A percentile compares a stretch with the other conserved stretches of the same genome.
These are phyloP conservation scores for Annona squamosa DNA, from an alignment of 164 flowering plant species.

Conservation along the genomic window DNA sequence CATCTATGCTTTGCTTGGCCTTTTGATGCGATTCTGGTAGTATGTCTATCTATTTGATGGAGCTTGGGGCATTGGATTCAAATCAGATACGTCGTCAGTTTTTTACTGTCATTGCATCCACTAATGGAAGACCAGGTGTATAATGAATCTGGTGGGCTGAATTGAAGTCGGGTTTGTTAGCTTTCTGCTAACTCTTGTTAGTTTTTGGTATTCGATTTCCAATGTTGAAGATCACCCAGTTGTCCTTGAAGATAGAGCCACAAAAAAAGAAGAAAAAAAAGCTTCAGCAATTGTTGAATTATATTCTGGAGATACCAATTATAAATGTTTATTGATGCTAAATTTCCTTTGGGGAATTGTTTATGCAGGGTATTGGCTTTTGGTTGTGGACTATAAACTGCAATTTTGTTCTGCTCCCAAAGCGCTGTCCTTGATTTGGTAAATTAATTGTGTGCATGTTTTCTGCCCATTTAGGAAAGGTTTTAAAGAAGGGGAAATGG, in stretches of 20 bases:
- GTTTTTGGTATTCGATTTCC: not conserved
- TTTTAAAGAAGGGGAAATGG: conserved; percentile 13
- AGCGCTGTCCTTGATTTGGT: not conserved
- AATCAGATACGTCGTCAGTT: not conserved
- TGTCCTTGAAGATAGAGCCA: too few species aligned
- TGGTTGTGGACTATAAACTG: not conserved
- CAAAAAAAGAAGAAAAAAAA: too few species aligned
- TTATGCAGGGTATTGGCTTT: not conserved
- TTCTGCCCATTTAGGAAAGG: not conserved
- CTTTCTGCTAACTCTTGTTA: too few species aligned
- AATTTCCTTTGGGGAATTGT: not conserved
- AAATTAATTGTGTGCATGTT: not conserved
- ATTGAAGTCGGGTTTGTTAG: not conserved
- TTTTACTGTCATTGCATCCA: not conserved
- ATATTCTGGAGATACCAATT: too few species aligned
- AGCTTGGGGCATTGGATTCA: not conserved
- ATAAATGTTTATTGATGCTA: too few species aligned
- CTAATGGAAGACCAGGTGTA: not conserved
- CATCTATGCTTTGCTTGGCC: not conserved
- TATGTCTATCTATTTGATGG: not conserved
- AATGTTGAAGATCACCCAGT: not conserved
- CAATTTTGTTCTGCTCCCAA: not conserved
- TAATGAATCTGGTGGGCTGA: not conserved
- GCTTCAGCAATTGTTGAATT: too few species aligned
- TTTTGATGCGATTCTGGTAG: not conserved